These are phyloP conservation scores for Rhizopogon rudus DNA, from an alignment of 768 basidiomycete species.

Conservation along the genomic window DNA sequence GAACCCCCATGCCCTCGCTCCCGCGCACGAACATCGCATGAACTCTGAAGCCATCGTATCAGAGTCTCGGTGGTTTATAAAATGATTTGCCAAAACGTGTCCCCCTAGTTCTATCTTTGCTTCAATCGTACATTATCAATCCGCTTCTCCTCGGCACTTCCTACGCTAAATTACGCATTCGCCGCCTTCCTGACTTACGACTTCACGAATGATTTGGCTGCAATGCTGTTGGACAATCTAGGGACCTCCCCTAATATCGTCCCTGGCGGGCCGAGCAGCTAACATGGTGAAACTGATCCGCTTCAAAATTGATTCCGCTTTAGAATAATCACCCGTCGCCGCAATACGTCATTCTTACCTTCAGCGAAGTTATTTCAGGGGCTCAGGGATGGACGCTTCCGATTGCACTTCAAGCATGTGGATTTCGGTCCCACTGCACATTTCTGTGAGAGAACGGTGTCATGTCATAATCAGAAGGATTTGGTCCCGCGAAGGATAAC, in stretches of 20 bases:
- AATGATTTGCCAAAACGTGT: slow-evolving; percentile 1
- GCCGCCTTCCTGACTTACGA: not conserved
- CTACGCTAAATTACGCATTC: not conserved
- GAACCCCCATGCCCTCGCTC: slow-evolving; percentile 11
- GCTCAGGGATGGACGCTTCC: not conserved
- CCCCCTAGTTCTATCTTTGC: slow-evolving; percentile 5
- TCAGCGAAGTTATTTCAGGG: no score
- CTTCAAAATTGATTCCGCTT: not conserved
- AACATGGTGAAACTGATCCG: no score
- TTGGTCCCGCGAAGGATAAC: not conserved
- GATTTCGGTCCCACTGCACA: not conserved
- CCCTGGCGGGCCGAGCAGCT: no score
- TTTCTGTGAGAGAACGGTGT: not conserved
- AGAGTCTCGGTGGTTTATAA: slow-evolving; percentile 9
- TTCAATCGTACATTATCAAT: not conserved
- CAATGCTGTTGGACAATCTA: not conserved
- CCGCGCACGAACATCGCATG: slow-evolving; percentile 12
- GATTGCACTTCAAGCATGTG: not conserved
- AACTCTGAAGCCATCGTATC: slow-evolving; percentile 17
- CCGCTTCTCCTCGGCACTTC: not conserved
- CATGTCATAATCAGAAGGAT: not conserved
- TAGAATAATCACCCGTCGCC: not conserved
- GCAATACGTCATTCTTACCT: not conserved
- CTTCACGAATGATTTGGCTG: not conserved
- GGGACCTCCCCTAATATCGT: no score